Evolutionary conservation across 331 rosid species (phyloP).

Genomic region (Acacia pycnantha): DNA sequence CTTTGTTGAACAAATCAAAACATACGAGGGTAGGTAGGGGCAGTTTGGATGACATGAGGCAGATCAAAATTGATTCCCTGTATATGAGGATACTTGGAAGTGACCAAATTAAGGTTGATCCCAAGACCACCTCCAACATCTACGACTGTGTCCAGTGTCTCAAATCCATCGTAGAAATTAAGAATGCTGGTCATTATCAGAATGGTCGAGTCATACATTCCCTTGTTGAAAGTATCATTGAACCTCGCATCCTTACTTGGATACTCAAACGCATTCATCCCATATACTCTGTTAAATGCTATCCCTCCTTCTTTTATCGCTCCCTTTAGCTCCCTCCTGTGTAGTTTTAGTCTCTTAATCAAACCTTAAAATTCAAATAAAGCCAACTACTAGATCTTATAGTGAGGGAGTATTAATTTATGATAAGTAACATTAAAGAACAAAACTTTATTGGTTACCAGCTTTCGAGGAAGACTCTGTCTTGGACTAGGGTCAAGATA

Average conservation of each 20-base stretch:
- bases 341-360: no score
- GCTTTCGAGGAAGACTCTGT: constrained; percentile 21
- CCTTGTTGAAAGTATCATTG: constrained; percentile 36
- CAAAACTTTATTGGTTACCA: constrained; percentile 21
- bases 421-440: no score
- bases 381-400: no score
- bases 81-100: constrained; percentile 41
- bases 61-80: constrained; percentile 49
- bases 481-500: neutral
- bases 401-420: no score
- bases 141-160: no score
- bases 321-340: no score
- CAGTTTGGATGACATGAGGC: constrained; percentile 51
- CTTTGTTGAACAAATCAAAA: neutral
- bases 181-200: constrained; percentile 29
- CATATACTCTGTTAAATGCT: no score
- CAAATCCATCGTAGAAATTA: no score
- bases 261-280: neutral
- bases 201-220: neutral
- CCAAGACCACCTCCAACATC: constrained; percentile 38
- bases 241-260: constrained; percentile 14
- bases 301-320: no score
- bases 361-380: no score
- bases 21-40: constrained; percentile 36
- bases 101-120: constrained; percentile 33